Conservation (phyloP, 192 early-diverging fungal species). For the Coemansia aciculifera region DNA sequence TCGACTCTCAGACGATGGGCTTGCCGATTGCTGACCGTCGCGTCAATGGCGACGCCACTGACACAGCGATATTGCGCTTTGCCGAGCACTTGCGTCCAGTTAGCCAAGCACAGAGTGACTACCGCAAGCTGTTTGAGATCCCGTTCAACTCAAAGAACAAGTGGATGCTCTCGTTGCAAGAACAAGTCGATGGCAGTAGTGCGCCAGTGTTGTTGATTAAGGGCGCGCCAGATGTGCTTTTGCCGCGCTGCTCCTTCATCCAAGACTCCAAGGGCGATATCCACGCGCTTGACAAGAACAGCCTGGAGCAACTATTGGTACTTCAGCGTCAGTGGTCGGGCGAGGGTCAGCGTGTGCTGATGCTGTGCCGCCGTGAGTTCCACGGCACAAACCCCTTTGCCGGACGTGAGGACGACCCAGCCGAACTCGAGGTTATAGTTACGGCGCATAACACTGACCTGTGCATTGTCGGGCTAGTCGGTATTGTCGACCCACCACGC, state of each 20-base stretch:
- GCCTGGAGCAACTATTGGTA: conserved; percentile 22
- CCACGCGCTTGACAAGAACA: conserved; percentile 36
- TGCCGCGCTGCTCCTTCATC: conserved; percentile 49
- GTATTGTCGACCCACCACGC: conserved; percentile 77
- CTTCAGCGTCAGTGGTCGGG: conserved; percentile 56
- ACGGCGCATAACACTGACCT: conserved; percentile 26
- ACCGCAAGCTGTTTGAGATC: conserved; percentile 29
- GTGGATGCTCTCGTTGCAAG: conserved; percentile 56
- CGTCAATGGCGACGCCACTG: conserved; percentile 73
- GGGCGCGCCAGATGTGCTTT: conserved; percentile 72
- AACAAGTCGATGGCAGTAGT: neutral
- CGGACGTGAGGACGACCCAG: conserved; percentile 5
- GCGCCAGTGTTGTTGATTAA: conserved; percentile 58
- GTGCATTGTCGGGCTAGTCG: conserved; percentile 65
- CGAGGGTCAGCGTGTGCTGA: conserved; percentile 56
- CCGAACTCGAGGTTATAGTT: conserved; percentile 8
- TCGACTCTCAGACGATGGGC: conserved; percentile 51
- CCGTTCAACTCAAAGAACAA: conserved; percentile 77
- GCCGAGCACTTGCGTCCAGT: conserved; percentile 12
- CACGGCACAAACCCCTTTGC: conserved; percentile 4
- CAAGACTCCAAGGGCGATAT: conserved; percentile 42
- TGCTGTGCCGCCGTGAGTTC: conserved; percentile 21
- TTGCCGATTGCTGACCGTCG: conserved; percentile 46
- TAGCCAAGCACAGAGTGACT: conserved; percentile 1
- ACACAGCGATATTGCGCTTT: conserved; percentile 71